Evolutionary conservation across 371 early-diverging fungal species (phyloP).

Genomic region (Mortierella sp.): DNA sequence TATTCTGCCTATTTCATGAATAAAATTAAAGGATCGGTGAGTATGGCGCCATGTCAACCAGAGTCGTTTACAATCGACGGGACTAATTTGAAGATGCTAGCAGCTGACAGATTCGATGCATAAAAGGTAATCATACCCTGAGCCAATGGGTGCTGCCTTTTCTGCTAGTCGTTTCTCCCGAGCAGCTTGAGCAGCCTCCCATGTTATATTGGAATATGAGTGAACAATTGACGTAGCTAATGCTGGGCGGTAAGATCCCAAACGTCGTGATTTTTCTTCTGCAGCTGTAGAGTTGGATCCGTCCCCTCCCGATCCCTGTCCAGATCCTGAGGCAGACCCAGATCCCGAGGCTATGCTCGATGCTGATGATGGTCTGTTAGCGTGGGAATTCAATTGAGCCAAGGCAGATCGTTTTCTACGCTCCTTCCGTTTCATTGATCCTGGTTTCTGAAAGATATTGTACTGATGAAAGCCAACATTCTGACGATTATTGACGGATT

Average conservation of each 20-base stretch:
- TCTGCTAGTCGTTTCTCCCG: conserved; percentile 37
- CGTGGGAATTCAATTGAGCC: conserved; percentile 13
- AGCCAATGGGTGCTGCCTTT: conserved; percentile 27
- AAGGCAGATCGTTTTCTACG: conserved; percentile 21
- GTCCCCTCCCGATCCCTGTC: conserved; percentile 6
- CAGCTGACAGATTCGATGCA: not conserved
- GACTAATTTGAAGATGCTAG: too few species aligned
- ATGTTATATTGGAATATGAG: conserved; percentile 35
- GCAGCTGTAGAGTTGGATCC: not conserved
- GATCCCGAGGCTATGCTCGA: conserved; percentile 20
- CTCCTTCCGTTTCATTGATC: conserved; percentile 33
- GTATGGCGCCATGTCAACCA: not conserved
- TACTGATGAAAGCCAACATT: conserved; percentile 7
- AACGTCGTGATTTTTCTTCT: conserved; percentile 18
- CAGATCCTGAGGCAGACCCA: conserved; percentile 24
- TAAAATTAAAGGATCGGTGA: not conserved
- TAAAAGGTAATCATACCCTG: conserved; percentile 17
- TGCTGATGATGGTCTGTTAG: conserved; percentile 5
- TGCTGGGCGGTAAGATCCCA: conserved; percentile 34
- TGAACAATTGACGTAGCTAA: conserved; percentile 46
- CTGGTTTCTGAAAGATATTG: conserved; percentile 37
- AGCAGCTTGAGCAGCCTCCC: conserved; percentile 45
- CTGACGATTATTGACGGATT: conserved; percentile 32
- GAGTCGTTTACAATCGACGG: not conserved
- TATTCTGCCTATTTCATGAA: conserved; percentile 22